Evolutionary conservation across 139 green algal species (phyloP).

Genomic region (Tetratostichococcus sp.): DNA sequence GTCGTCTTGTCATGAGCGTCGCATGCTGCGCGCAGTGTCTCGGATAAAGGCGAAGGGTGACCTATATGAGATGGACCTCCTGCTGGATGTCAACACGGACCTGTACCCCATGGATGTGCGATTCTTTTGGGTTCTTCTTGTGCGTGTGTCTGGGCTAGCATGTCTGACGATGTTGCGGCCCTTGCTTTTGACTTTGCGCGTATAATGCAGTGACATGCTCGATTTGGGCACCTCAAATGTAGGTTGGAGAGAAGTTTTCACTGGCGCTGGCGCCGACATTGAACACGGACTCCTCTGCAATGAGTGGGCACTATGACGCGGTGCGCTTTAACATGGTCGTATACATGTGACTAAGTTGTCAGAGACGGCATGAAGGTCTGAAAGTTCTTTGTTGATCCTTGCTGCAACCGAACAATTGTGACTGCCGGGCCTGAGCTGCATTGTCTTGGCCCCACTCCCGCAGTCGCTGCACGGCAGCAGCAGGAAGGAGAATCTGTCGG

Average conservation of each 20-base stretch:
- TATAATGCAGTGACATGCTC: no score
- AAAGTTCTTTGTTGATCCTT: no score
- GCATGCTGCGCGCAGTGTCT: constrained; percentile 61
- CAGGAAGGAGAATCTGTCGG: constrained; percentile 61
- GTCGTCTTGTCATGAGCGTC: not conserved
- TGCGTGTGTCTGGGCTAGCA: no score
- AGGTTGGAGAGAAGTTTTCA: constrained; percentile 79
- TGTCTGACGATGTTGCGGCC: no score
- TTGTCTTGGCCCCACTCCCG: not conserved
- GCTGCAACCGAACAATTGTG: no score
- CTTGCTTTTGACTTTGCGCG: no score
- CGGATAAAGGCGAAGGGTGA: constrained; percentile 72
- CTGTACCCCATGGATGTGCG: constrained; percentile 80
- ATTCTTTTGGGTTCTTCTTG: not conserved
- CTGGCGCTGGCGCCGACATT: constrained; percentile 82
- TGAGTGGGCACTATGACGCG: not conserved
- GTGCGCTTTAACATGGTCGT: no score
- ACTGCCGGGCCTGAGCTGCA: no score
- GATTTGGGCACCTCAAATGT: no score
- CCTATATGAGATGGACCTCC: constrained; percentile 90
- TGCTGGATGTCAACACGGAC: constrained; percentile 90
- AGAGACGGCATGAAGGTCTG: no score
- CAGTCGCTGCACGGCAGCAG: constrained; percentile 49
- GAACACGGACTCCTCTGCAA: constrained; percentile 59
- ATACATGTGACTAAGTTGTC: no score